Evolutionary conservation across 1,284 basidiomycete species (phyloP).

Genomic region (Cryptococcus hybrid): DNA sequence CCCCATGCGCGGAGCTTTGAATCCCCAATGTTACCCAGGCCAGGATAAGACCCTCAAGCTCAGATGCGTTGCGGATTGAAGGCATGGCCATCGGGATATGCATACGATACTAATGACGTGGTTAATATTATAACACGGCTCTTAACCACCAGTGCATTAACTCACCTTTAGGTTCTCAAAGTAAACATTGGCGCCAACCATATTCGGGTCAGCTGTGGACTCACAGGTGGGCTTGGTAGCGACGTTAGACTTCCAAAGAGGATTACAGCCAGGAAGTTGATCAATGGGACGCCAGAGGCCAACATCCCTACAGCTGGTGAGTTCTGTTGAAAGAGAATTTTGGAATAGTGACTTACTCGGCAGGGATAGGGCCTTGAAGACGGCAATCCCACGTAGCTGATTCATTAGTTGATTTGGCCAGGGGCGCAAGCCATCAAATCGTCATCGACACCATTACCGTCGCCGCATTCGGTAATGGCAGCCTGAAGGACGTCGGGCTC

Average conservation of each 20-base stretch:
- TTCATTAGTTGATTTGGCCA: slow-evolving; percentile 18
- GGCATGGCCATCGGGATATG: slow-evolving; percentile 16
- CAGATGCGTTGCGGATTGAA: slow-evolving; percentile 5
- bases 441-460: slow-evolving; percentile 23
- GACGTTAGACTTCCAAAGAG: slow-evolving; percentile 25
- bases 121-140: background rate
- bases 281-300: slow-evolving; percentile 26
- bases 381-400: slow-evolving; percentile 21
- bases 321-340: background rate
- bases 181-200: slow-evolving; percentile 27
- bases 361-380: slow-evolving; percentile 26
- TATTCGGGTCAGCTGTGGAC: slow-evolving; percentile 7
- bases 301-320: slow-evolving; percentile 23
- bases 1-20: slow-evolving; percentile 16
- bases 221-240: slow-evolving; percentile 23
- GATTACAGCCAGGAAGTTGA: slow-evolving; percentile 40
- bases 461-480: slow-evolving; percentile 27
- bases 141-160: background rate
- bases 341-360: slow-evolving; percentile 32
- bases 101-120: slow-evolving; percentile 11
- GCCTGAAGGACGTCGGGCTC: slow-evolving; percentile 15
- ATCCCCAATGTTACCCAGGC: slow-evolving; percentile 12
- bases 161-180: slow-evolving; percentile 29
- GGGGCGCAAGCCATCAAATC: slow-evolving; percentile 21
- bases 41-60: background rate